Conservation (phyloP, 169 alveolate species). For the Plasmodium reichenowi region DNA sequence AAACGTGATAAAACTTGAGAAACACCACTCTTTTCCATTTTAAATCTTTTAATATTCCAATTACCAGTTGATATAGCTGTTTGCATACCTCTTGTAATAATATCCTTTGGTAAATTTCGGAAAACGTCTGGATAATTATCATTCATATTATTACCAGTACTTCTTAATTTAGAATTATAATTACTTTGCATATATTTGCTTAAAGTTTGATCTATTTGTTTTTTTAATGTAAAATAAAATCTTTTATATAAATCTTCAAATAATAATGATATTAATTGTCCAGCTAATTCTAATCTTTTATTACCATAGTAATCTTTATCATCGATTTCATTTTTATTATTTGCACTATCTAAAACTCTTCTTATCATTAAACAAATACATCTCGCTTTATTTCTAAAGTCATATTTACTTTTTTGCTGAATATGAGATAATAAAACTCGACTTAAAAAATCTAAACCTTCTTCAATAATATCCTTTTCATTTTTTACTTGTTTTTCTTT, state of each 20-base stretch:
- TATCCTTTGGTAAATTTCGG: slow-evolving; percentile 92
- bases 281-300: slow-evolving; percentile 99
- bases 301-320: slow-evolving; percentile 99
- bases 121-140: slow-evolving; percentile 91
- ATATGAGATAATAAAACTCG: slow-evolving; percentile 95
- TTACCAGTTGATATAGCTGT: slow-evolving; percentile 98
- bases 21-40: slow-evolving; percentile 98
- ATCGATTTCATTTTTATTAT: slow-evolving; percentile 94
- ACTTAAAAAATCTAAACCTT: slow-evolving; percentile 94
- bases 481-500: slow-evolving; percentile 87
- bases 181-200: slow-evolving; percentile 85
- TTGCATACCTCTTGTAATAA: slow-evolving; percentile 96
- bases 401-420: slow-evolving; percentile 86
- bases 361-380: slow-evolving; percentile 97
- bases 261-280: slow-evolving; percentile 96
- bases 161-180: slow-evolving; percentile 25
- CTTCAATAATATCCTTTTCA: slow-evolving; percentile 90
- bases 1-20: slow-evolving; percentile 97
- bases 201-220: slow-evolving; percentile 89
- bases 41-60: slow-evolving; percentile 98
- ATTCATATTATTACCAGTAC: slow-evolving; percentile 60
- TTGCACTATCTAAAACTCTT: slow-evolving; percentile 93
- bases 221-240: slow-evolving; percentile 87
- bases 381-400: slow-evolving; percentile 92
- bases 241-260: slow-evolving; percentile 93